Evolutionary conservation across 169 alveolate genomes (phyloP), one percentile per base, ranked within the genome.

Genomic region (Plasmodium knowlesi): DNA sequence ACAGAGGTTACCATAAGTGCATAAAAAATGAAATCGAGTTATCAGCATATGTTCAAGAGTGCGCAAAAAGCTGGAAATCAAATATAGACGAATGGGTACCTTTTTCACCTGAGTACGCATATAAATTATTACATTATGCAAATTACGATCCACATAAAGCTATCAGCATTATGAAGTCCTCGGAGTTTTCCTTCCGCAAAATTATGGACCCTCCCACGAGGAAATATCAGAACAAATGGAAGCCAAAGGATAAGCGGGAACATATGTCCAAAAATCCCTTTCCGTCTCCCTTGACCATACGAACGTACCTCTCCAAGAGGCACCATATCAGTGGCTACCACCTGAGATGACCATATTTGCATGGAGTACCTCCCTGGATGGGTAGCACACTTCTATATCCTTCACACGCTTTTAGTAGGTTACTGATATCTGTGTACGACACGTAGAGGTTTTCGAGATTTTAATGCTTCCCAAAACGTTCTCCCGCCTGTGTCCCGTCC

Each of bases 71-170:
- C 93, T 97, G 98, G 98, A 97, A 96, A 90, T 95, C 92, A 93
- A 95, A 95, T 70, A 78, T 78, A 30, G 98, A 97, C 30, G 98
- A 97, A 30, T 97, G 98, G 98, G 98, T 96, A 71, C 98, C 98
- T 19, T 97, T 97, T 76, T 96, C 98, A 84, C 98, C 98, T 10
- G 98, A 97, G 95, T 97, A 96, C 71, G 98, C 98, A 41, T 97
- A 95, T 94, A 97, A 97, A 92, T 92, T 97, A 53, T 94, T 97
- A 89, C 98, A 97, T 93, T 97, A 94, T 74, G 98, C 98, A 14
- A 98, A 96, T 61, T 97, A 97, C 84, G 98, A 97, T 88, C 98
- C 98, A n/a, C 95, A 95, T 53, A 96, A 96, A 93, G 98, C 98
- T 28, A 76, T 97, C 72, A 96, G 96, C 93, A 86, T 96, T 30